Base-by-base conservation (phyloP, 805 yeast genomes). In the Starmera dryadoides region DNA sequence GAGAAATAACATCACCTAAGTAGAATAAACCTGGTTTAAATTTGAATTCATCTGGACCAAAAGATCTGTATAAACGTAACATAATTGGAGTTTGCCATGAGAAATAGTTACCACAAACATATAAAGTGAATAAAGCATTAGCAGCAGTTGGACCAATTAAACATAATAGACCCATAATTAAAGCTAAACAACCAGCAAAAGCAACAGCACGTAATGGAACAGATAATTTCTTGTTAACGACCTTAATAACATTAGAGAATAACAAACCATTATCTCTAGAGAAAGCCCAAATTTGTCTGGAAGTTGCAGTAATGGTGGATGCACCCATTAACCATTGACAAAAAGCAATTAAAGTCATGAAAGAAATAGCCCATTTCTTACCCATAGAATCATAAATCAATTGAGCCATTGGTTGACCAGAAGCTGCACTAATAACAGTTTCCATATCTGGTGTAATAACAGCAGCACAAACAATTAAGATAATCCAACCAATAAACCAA, bases 241-340 rank as follows among this genome's bases (percentile, higher is more conserved):
- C 71, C 47, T 77, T 75, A 42, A 81, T 69, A 50, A 63, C 62
- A 34, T 64, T 57, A 17, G 79, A 68, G 46, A 77, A 61, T 6
- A 87, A 87, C 41, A 81, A 66, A 23, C 85, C 85, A 45, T 78
- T 79, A 54, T 80, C 87, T 61, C 87, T 71, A 18, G 83, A 77
- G 57, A 78, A 78, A 2, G 86, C 84, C 76, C 81, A 79, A 40
- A 77, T 67, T 56, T 78, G 85, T 55, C 86, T 69, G 3, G 81
- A 75, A 6, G 73, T 68, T 22, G 83, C 82, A 22, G 78, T 67
- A 33, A 76, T 56, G 41, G 73, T 69, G 4, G 81, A 73, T 21
- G 73, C 67, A 12, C 81, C 80, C 84, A 78, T 79, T 39, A 78
- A 59, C 58, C 72, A 75, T 55, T 77, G 84, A 20, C 81, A 76